Conservation (phyloP, 2,329 filamentous ascomycete genomes). For the Lecanicillium sp. region DNA sequence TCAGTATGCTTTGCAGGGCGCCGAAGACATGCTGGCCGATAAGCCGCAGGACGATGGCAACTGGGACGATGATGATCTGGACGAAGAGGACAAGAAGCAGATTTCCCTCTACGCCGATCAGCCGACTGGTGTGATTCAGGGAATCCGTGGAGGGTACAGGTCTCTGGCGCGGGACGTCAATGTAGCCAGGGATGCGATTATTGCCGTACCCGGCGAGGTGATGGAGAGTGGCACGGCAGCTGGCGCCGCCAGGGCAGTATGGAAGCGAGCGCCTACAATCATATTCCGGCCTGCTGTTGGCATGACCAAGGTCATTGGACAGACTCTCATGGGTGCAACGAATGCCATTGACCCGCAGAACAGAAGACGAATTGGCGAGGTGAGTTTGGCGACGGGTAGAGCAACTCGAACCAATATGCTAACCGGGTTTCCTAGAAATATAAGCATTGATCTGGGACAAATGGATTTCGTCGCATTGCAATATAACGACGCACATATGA, state of each 20-base stretch:
- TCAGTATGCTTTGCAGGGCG: slow-evolving; percentile 83
- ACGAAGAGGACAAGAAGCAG: slow-evolving; percentile 65
- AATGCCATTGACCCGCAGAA: slow-evolving; percentile 85
- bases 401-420: too few relatives aligned
- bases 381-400: slow-evolving; percentile 46
- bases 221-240: slow-evolving; percentile 78
- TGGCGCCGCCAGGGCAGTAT: slow-evolving; percentile 71
- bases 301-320: slow-evolving; percentile 78
- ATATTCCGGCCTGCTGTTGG: slow-evolving; percentile 87
- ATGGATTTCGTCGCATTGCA: neutral
- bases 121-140: slow-evolving; percentile 80
- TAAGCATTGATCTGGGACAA: slow-evolving; percentile 6
- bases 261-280: slow-evolving; percentile 81
- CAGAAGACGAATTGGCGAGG: slow-evolving; percentile 75
- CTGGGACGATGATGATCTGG: slow-evolving; percentile 54
- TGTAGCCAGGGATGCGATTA: slow-evolving; percentile 80
- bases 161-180: slow-evolving; percentile 83
- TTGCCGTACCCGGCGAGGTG: slow-evolving; percentile 86
- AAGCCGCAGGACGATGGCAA: slow-evolving; percentile 28
- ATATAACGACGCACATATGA: neutral
- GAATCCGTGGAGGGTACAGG: slow-evolving; percentile 72
- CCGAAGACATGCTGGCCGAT: slow-evolving; percentile 67
- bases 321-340: slow-evolving; percentile 84
- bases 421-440: slow-evolving; percentile 7
- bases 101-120: slow-evolving; percentile 93